Evolutionary conservation across 805 yeast genomes (phyloP).

Genomic region (Nakazawaea ambrosiae): DNA sequence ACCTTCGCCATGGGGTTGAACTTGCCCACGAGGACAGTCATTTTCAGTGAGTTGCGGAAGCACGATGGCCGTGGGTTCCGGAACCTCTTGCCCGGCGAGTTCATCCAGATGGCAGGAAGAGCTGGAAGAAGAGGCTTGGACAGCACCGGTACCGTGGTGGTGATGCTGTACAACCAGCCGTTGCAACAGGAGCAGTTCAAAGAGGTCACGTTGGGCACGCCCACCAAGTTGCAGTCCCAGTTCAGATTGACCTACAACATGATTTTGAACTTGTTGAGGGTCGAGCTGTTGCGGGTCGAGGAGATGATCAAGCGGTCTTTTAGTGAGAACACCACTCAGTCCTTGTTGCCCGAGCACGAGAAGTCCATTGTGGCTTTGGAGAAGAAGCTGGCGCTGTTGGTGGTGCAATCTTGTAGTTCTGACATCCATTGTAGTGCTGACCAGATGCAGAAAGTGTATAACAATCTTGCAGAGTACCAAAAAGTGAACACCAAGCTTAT

Average conservation of each 20-base stretch:
- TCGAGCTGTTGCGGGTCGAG: conserved; percentile 93
- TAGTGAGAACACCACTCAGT: conserved; percentile 83
- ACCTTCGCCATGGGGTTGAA: conserved; percentile 99
- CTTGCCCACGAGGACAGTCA: conserved; percentile 93
- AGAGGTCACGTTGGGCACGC: conserved; percentile 79
- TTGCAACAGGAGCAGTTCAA: conserved; percentile 53
- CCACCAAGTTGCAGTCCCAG: conserved; percentile 86
- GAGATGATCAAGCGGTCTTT: conserved; percentile 97
- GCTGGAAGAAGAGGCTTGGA: conserved; percentile 98
- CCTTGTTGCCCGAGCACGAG: conserved; percentile 81
- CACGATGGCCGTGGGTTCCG: conserved; percentile 87
- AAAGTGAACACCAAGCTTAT: conserved; percentile 38
- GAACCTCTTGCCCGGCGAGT: conserved; percentile 87
- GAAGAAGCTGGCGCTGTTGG: conserved; percentile 32
- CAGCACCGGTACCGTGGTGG: conserved; percentile 87
- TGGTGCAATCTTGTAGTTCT: conserved; percentile 27
- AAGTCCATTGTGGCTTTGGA: conserved; percentile 50
- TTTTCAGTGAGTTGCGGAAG: conserved; percentile 76
- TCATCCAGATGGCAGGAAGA: conserved; percentile 98
- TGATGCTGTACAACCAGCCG: conserved; percentile 76
- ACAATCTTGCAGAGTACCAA: conserved; percentile 38
- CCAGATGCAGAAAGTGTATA: conserved; percentile 39
- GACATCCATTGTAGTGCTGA: conserved; percentile 21
- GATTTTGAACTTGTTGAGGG: conserved; percentile 85
- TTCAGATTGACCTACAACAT: conserved; percentile 92